Evolutionary conservation across 2,329 filamentous ascomycete genomes (phyloP), one percentile per base, ranked within the genome.

Genomic region (Neofusicoccum laricinum): DNA sequence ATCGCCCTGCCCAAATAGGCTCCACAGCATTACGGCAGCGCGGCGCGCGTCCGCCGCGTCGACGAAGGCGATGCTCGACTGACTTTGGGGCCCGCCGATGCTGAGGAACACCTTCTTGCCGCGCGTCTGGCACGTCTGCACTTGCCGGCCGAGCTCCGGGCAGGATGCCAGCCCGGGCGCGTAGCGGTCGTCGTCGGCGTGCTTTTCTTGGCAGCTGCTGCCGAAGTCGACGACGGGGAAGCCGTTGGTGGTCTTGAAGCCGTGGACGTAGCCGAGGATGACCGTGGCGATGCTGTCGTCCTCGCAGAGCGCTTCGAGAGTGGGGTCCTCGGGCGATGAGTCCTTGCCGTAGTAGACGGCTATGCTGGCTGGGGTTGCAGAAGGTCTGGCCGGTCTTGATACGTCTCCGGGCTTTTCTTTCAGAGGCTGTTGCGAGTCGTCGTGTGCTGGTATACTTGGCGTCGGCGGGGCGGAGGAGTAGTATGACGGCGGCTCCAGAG

Each of bases 41-140:
- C 62, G 50, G 19, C 62, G 51, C 21, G 63, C 55, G 46, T 46
- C 63, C 25, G 53, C 53, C 19, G 38, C 45, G 32, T 50, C 53
- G 19, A 15, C 55, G 45, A 64, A 64, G 36, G 17, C 53, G 40
- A 58, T 15, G 36, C 11, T 38, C 36, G 36, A 12, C 36, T 38
- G 17, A 19, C 59, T 21, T 10, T 14, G 17, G n/a, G 32, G 51
- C 4, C 51, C 45, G 34, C 63, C 63, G 25, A 64, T 53, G 25
- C 63, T 64, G 32, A 64, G 34, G 38, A 61, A 49, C 32, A 64
- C 53, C 36, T 64, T 64, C 45, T 61, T 64, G 32, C 63, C 63
- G 19, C 30, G 12, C 14, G 25, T 36, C 36, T 64, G 63, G 53
- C 63, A 64, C 12, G 36, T 17, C 25, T 51, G 45, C 8, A 61